Conservation (phyloP, 306 rosid species). For the Lithocarpus polystachyus region DNA sequence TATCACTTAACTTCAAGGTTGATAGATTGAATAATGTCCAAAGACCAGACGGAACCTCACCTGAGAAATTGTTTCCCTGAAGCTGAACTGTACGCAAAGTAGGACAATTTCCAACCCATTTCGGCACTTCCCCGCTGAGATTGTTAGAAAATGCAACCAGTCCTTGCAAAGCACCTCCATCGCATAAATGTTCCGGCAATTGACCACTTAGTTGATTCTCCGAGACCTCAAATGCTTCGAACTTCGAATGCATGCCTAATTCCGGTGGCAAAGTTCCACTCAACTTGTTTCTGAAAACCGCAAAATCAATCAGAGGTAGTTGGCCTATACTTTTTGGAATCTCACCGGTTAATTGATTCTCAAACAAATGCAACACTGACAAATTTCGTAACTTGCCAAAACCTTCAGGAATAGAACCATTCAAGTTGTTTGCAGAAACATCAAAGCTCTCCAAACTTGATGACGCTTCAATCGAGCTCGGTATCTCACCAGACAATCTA, state of each 20-base stretch:
- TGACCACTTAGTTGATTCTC: slow-evolving; percentile 55
- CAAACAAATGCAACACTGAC: slow-evolving; percentile 35
- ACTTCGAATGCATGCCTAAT: slow-evolving; percentile 60
- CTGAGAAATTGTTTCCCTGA: slow-evolving; percentile 51
- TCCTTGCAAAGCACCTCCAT: slow-evolving; percentile 48
- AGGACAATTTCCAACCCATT: slow-evolving; percentile 53
- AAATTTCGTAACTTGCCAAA: slow-evolving; percentile 50
- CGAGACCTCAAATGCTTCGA: slow-evolving; percentile 57
- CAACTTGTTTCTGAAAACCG: slow-evolving; percentile 51
- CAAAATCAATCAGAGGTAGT: slow-evolving; percentile 39
- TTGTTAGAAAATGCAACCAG: slow-evolving; percentile 54
- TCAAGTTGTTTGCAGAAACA: slow-evolving; percentile 55
- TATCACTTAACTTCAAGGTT: slow-evolving; percentile 54
- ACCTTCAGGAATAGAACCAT: slow-evolving; percentile 55
- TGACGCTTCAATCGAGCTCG: slow-evolving; percentile 40
- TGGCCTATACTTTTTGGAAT: slow-evolving; percentile 60
- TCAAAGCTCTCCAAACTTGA: slow-evolving; percentile 41
- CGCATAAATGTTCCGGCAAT: slow-evolving; percentile 70
- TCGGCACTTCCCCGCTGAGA: slow-evolving; percentile 54
- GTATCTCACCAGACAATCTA: slow-evolving; percentile 54
- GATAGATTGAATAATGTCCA: slow-evolving; percentile 58
- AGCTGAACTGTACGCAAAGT: slow-evolving; percentile 46
- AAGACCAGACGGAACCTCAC: slow-evolving; percentile 61
- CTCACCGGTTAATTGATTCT: slow-evolving; percentile 53
- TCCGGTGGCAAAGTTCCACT: slow-evolving; percentile 78